Base-by-base conservation (phyloP, 164 flowering plant species). In the Macadamia tetraphylla region DNA sequence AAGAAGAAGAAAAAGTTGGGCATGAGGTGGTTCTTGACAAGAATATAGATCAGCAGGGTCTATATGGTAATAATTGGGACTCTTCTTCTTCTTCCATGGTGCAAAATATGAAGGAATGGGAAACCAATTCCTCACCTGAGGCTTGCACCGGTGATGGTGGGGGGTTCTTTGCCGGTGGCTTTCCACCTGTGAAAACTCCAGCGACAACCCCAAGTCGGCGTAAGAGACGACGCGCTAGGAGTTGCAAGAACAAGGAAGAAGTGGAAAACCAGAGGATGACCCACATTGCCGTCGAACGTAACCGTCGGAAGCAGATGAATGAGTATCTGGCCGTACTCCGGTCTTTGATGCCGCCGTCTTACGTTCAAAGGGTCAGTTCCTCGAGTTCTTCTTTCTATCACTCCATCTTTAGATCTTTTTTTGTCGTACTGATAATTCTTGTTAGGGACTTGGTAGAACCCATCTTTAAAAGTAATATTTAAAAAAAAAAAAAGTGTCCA, bases 251-350 rank as follows among this genome's bases (percentile, higher is more conserved):
- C 74, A 77, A 81, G 64, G 87, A 86, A 70, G 87, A 86, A 40
- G 76, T 83, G 17, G 87, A 85, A 77, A 83, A 70, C 59, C 89
- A 85, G 70, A 80, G 89, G 67, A 83, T 83, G 84, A 85, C 84
- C 64, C 89, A 86, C 82, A 86, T 86, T 72, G 84, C 84, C 3
- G 85, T 82, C 14, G 89, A 86, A 68, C 73, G 89, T 40, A 86
- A 86, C 64, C 77, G 89, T 13, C 80, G 89, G 58, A 71, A 78
- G n/a, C 87, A 84, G 75, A 84, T 86, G 89, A 86, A 84, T 18
- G 86, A 86, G 60, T 82, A 86, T 58, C 85, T 86, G 15, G 64
- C 85, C 29, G 72, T 82, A 13, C 81, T 86, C 62, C 73, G 89
- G 0, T 78, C 86, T 44, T 55, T 86, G 56, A 86, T 86, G 87